Evolutionary conservation across 371 early-diverging fungal species (phyloP).

Genomic region (Actinomortierella ambigua): DNA sequence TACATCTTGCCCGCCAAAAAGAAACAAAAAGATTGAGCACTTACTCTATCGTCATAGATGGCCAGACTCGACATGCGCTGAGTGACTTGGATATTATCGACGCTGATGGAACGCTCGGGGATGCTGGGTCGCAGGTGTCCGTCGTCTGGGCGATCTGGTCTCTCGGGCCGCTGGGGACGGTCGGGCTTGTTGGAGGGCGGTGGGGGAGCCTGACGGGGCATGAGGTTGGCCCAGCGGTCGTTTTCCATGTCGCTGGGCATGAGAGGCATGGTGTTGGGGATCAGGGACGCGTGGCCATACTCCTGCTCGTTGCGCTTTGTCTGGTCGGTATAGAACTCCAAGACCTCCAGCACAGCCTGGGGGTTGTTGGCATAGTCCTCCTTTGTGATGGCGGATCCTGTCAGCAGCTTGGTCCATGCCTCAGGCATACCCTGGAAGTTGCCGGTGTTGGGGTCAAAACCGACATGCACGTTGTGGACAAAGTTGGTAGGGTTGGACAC

Average conservation of each 20-base stretch:
- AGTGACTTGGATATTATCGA: conserved; percentile 27
- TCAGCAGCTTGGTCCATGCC: conserved; percentile 90
- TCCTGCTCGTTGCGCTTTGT: conserved; percentile 59
- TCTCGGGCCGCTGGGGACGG: conserved; percentile 36
- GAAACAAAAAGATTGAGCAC: background rate
- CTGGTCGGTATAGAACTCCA: conserved; percentile 95
- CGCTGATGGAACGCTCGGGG: conserved; percentile 25
- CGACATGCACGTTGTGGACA: conserved; percentile 95
- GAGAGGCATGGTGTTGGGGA: conserved; percentile 28
- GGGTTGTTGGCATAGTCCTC: conserved; percentile 97
- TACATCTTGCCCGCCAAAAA: background rate
- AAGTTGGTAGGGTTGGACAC: conserved; percentile 95
- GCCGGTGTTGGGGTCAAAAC: conserved; percentile 93
- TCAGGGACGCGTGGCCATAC: conserved; percentile 46
- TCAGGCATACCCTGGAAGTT: conserved; percentile 93
- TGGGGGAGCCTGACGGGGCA: conserved; percentile 35
- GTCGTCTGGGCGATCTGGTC: conserved; percentile 40
- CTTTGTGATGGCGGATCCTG: conserved; percentile 90
- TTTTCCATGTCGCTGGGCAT: conserved; percentile 21
- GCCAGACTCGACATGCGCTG: conserved; percentile 42
- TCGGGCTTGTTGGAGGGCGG: conserved; percentile 32
- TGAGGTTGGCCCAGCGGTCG: conserved; percentile 44
- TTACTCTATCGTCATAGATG: conserved; percentile 39
- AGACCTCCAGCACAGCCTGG: conserved; percentile 95
- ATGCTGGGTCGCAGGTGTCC: conserved; percentile 27